These are phyloP conservation scores for Camelina neglecta DNA, from an alignment of 345 rosid species.

Conservation along the genomic window DNA sequence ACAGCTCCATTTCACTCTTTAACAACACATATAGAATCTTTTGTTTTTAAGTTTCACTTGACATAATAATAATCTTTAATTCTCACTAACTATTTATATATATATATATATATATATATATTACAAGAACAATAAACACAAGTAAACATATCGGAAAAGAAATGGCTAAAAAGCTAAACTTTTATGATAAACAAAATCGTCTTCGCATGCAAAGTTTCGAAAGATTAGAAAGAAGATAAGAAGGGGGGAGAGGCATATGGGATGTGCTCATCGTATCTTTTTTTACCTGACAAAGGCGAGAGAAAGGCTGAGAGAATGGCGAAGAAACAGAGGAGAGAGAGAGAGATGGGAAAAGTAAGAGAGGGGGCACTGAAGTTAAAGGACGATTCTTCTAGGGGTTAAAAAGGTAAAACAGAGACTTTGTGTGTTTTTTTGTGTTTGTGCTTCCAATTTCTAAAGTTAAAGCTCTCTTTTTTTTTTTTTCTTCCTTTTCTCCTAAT, in stretches of 20 bases:
- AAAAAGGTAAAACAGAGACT: constrained; percentile 35
- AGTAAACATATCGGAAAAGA: neutral
- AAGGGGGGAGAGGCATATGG: constrained; percentile 8
- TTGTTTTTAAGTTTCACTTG: constrained; percentile 26
- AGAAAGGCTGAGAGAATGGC: constrained; percentile 37
- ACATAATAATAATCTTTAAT: constrained; percentile 10
- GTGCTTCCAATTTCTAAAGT: constrained; percentile 41
- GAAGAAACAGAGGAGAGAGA: constrained; percentile 41
- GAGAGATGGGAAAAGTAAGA: constrained; percentile 26
- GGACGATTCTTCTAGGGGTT: constrained; percentile 28
- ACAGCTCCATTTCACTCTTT: constrained; percentile 52
- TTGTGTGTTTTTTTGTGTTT: constrained; percentile 32
- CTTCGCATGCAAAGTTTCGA: constrained; percentile 38
- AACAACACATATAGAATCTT: constrained; percentile 10
- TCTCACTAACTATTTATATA: neutral
- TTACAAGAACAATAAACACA: neutral
- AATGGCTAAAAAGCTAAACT: constrained; percentile 20
- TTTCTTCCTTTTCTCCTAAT: neutral
- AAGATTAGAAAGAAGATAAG: neutral
- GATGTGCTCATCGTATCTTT: constrained; percentile 20
- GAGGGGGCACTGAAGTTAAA: constrained; percentile 41
- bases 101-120: neutral
- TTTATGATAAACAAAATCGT: constrained; percentile 20
- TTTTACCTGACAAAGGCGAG: constrained; percentile 40
- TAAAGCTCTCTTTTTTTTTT: constrained; percentile 31